Evolutionary conservation across 1,284 basidiomycete genomes (phyloP), one percentile per base, ranked within the genome.

Genomic region (Anthracocystis walkeri): DNA sequence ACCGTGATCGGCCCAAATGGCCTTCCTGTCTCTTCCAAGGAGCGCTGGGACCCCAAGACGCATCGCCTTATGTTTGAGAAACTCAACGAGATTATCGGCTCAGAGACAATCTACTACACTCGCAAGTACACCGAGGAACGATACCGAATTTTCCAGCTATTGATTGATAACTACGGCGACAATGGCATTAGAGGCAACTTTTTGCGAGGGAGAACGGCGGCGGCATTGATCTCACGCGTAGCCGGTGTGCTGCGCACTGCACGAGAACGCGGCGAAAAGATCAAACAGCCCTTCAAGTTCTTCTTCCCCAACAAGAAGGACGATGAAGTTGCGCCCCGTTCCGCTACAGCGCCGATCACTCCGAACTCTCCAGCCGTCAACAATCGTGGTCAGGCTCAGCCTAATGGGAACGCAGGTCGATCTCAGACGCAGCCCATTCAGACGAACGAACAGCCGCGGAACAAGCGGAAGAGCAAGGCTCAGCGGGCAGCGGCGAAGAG

Each of bases 11-110:
- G 65, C 0, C 71, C 66, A 4, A 68, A 69, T 7, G 65, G 65
- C 8, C 50, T 62, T 7, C 65, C 66, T 10, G 58, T 68, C 49
- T 69, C 65, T 6, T 75, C 71, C 25, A 68, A 75, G 46, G 65
- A 68, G 50, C 60, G 71, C 18, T 69, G 66, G 71, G 65, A 65
- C 53, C 62, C 62, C 20, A 69, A 69, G 21, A 69, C 61, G 21
- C 65, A 69, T 40, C 49, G 65, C 5, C 74, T 76, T 14, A 71
- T 76, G 64, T 76, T 76, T 16, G 64, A 63, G 21, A 76, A 76
- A 48, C 68, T 76, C 46, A 69, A 72, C 58, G 74, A 76, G 21
- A 76, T 76, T 51, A 64, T 71, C 41, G 57, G 49, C 40, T 46
- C 25, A 5, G 60, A 72, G n/a, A 69, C 65, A 12, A 64, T 66